Evolutionary conservation across 768 basidiomycete genomes (phyloP).

Genomic region (Mycena belliarum): DNA sequence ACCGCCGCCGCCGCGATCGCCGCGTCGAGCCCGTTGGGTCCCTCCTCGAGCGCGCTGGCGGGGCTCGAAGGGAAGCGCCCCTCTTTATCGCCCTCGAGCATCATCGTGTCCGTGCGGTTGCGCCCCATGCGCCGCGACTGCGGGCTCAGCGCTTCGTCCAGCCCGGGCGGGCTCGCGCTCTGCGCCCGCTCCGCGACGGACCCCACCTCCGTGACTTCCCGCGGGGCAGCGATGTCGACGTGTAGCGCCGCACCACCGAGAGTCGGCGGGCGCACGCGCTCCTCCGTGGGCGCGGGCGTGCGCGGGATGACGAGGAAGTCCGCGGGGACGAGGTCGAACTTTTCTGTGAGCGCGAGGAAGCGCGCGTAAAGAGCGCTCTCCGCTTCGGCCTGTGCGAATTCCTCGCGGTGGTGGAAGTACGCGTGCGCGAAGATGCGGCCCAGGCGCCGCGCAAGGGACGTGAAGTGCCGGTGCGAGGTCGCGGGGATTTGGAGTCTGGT

Average conservation of each 20-base stretch:
- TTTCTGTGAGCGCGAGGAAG: slow-evolving; percentile 79
- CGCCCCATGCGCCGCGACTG: slow-evolving; percentile 36
- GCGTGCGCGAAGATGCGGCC: slow-evolving; percentile 96
- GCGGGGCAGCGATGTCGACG: slow-evolving; percentile 26
- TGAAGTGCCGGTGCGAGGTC: slow-evolving; percentile 84
- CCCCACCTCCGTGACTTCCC: neutral
- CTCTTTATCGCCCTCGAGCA: slow-evolving; percentile 32
- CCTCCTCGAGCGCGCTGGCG: slow-evolving; percentile 7
- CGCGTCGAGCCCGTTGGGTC: neutral
- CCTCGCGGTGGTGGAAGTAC: slow-evolving; percentile 92
- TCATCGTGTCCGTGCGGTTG: slow-evolving; percentile 57
- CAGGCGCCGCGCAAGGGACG: slow-evolving; percentile 85
- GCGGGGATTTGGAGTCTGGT: slow-evolving; percentile 76
- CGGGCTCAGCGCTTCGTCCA: slow-evolving; percentile 27
- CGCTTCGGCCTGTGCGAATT: slow-evolving; percentile 86
- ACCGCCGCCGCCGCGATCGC: slow-evolving; percentile 1
- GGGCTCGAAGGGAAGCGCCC: slow-evolving; percentile 27
- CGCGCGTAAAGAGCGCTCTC: slow-evolving; percentile 90
- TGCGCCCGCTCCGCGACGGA: neutral
- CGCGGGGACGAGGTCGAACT: slow-evolving; percentile 78
- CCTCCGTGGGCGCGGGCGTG: slow-evolving; percentile 14
- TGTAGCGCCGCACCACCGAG: slow-evolving; percentile 37
- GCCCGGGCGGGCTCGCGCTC: slow-evolving; percentile 22
- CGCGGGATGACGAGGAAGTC: slow-evolving; percentile 78
- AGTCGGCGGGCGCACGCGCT: slow-evolving; percentile 41